Conservation (phyloP, 495 filamentous ascomycete genomes). For the Xylaria acuta region DNA sequence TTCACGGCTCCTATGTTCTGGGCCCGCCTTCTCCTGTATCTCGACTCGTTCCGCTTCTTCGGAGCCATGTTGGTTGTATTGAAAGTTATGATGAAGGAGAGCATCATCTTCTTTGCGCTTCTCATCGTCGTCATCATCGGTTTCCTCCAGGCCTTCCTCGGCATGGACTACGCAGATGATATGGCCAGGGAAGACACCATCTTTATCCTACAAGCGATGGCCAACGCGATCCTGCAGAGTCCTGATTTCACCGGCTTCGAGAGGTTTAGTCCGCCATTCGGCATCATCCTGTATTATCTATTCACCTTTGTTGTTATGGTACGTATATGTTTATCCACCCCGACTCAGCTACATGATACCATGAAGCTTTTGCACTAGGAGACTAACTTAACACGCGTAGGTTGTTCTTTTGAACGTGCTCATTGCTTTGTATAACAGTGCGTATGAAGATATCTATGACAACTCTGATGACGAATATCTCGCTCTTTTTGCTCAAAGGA, state of each 20-base stretch:
- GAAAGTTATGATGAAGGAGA: slow-evolving; percentile 99
- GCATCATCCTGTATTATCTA: slow-evolving; percentile 89
- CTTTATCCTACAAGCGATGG: slow-evolving; percentile 89
- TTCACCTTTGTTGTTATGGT: slow-evolving; percentile 98
- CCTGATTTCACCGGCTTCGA: slow-evolving; percentile 93
- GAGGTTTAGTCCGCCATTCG: slow-evolving; percentile 75
- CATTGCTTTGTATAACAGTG: slow-evolving; percentile 94
- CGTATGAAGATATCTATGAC: slow-evolving; percentile 93
- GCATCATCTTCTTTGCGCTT: slow-evolving; percentile 96
- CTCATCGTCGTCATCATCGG: slow-evolving; percentile 84
- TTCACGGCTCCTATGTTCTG: slow-evolving; percentile 97
- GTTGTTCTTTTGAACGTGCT: slow-evolving; percentile 87
- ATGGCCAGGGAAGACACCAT: slow-evolving; percentile 61
- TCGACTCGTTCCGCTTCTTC: slow-evolving; percentile 95
- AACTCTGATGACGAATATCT: slow-evolving; percentile 96
- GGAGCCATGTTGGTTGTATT: slow-evolving; percentile 96
- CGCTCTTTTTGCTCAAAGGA: slow-evolving; percentile 87
- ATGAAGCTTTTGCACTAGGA: background rate
- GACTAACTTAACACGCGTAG: slow-evolving; percentile 23
- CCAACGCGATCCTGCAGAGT: slow-evolving; percentile 84
- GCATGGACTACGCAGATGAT: slow-evolving; percentile 82
- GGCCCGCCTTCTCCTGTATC: slow-evolving; percentile 88
- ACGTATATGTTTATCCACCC: slow-evolving; percentile 9
- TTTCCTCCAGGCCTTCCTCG: slow-evolving; percentile 95
- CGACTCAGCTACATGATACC: background rate